Conservation (phyloP, 2,329 filamentous ascomycete genomes). For the Exserohilum turcica region DNA sequence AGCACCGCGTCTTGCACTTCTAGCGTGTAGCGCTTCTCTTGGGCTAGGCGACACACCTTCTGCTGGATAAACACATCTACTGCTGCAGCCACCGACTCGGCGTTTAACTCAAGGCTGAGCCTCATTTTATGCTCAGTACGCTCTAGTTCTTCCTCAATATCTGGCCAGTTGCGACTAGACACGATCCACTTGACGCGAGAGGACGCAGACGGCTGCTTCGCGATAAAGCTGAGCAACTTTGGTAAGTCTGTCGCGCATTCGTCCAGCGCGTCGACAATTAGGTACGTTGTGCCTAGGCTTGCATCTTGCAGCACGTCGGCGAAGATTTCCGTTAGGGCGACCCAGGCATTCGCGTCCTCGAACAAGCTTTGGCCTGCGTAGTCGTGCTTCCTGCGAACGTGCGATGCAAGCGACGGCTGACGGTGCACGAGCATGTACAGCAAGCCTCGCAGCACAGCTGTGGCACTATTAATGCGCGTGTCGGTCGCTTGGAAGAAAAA, state of each 20-base stretch:
- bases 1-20: conserved; percentile 32
- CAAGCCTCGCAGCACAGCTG: conserved; percentile 51
- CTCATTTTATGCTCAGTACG: conserved; percentile 22
- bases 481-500: conserved; percentile 43
- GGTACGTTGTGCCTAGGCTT: conserved; percentile 4
- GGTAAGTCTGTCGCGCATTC: conserved; percentile 9
- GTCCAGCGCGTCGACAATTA: conserved; percentile 22
- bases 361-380: conserved; percentile 12
- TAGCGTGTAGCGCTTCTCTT: conserved; percentile 43
- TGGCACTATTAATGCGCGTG: conserved; percentile 52
- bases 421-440: conserved; percentile 49
- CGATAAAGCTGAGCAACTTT: neutral
- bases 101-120: conserved; percentile 47
- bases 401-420: conserved; percentile 36
- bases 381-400: conserved; percentile 36
- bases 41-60: conserved; percentile 31
- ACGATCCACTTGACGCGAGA: conserved; percentile 21
- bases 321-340: conserved; percentile 43
- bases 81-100: conserved; percentile 38
- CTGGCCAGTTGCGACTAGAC: conserved; percentile 22
- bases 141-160: conserved; percentile 45
- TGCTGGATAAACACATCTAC: conserved; percentile 47
- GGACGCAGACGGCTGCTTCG: conserved; percentile 6
- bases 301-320: conserved; percentile 48
- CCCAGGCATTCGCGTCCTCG: conserved; percentile 42